Evolutionary conservation across 495 filamentous ascomycete species (phyloP).

Genomic region (Penicillium canariense): DNA sequence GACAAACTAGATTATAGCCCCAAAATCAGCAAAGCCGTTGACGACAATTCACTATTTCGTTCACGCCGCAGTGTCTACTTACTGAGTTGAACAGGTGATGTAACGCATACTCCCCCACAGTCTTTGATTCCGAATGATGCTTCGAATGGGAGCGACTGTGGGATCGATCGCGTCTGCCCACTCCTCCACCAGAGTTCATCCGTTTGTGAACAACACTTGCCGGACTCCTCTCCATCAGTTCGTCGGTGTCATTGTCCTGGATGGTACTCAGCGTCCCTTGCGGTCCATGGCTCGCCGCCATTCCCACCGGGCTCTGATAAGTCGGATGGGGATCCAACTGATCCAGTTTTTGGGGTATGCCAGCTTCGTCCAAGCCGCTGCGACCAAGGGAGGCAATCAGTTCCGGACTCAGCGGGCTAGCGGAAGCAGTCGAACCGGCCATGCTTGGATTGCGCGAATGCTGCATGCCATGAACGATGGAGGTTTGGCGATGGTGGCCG

Average conservation of each 20-base stretch:
- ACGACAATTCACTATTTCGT: background rate
- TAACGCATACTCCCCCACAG: slow-evolving; percentile 92
- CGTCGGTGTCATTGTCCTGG: slow-evolving; percentile 37
- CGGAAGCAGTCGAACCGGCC: slow-evolving; percentile 58
- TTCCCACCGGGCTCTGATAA: slow-evolving; percentile 23
- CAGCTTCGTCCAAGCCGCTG: slow-evolving; percentile 28
- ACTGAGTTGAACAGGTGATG: slow-evolving; percentile 94
- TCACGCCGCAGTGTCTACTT: slow-evolving; percentile 23
- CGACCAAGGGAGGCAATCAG: slow-evolving; percentile 68
- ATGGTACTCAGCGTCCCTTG: slow-evolving; percentile 40
- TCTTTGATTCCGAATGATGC: slow-evolving; percentile 73
- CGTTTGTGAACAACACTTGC: slow-evolving; percentile 32
- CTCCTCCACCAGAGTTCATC: slow-evolving; percentile 56
- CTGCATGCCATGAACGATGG: slow-evolving; percentile 90
- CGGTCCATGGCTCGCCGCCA: slow-evolving; percentile 21
- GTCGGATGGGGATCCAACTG: slow-evolving; percentile 32
- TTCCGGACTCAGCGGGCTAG: slow-evolving; percentile 81
- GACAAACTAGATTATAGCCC: slow-evolving; percentile 42
- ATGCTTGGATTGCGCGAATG: slow-evolving; percentile 87
- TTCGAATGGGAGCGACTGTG: slow-evolving; percentile 85
- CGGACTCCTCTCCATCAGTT: slow-evolving; percentile 23
- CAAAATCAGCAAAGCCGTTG: slow-evolving; percentile 14
- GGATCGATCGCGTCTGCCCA: slow-evolving; percentile 61
- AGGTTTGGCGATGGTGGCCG: slow-evolving; percentile 89
- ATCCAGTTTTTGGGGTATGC: slow-evolving; percentile 27